These are phyloP conservation scores for Lactifluus subvellereus DNA, from an alignment of 768 basidiomycete genomes.

Conservation along the genomic window DNA sequence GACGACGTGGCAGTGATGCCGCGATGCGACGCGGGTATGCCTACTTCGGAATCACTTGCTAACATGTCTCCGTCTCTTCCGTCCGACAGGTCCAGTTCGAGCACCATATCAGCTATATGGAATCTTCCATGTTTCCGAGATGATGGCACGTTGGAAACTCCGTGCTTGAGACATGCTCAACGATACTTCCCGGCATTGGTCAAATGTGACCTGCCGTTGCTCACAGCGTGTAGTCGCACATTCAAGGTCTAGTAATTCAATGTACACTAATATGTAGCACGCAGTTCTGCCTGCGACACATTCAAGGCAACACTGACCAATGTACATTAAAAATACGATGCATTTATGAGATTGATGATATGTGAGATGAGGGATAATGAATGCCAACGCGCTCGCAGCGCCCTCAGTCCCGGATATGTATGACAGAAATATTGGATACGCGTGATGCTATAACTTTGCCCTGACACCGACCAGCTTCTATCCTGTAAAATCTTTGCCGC, in stretches of 20 bases:
- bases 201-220: neutral
- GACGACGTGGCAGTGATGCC: neutral
- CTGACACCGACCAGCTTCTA: conserved; percentile 37
- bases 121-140: conserved; percentile 12
- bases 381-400: neutral
- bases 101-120: conserved; percentile 6
- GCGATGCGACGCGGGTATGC: too few species aligned
- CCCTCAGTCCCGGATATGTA: neutral
- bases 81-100: conserved; percentile 6
- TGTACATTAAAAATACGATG: neutral
- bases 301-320: too few species aligned
- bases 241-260: neutral
- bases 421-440: too few species aligned
- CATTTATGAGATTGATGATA: neutral
- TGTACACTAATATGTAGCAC: neutral
- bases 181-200: too few species aligned
- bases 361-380: neutral
- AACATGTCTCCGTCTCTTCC: neutral
- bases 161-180: too few species aligned
- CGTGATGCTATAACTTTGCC: conserved; percentile 28
- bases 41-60: neutral
- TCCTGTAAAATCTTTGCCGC: conserved; percentile 45
- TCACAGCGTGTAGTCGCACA: neutral
- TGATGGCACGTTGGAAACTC: neutral
- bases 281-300: neutral